These are phyloP conservation scores for Penicillium glabrum DNA, from an alignment of 2,329 filamentous ascomycete species.

Conservation along the genomic window DNA sequence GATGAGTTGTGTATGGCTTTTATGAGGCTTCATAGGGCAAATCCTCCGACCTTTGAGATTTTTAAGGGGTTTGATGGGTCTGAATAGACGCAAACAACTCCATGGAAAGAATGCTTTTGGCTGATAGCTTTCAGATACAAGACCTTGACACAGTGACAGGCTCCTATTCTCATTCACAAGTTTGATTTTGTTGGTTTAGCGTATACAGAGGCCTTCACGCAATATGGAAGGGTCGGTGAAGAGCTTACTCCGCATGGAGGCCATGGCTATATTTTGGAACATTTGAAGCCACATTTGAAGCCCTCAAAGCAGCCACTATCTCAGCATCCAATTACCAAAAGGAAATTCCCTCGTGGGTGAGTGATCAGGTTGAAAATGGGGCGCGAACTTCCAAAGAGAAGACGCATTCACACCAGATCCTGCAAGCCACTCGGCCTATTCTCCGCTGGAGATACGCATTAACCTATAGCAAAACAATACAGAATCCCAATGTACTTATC, in stretches of 20 bases:
- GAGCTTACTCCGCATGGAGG: background rate
- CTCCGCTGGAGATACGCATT: background rate
- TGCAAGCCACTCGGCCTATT: background rate
- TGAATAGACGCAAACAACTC: background rate
- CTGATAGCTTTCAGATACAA: background rate
- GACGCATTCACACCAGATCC: background rate
- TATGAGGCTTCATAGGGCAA: background rate
- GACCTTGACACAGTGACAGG: too few species aligned
- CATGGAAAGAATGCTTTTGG: background rate
- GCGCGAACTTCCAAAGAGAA: background rate
- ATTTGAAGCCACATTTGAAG: background rate
- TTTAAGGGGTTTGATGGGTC: background rate
- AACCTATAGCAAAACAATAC: background rate
- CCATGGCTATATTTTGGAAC: background rate
- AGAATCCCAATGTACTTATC: background rate
- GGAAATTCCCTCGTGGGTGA: background rate
- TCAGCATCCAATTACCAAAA: background rate
- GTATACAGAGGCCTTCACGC: background rate
- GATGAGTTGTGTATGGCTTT: background rate
- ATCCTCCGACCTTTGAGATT: background rate
- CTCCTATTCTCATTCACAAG: too few species aligned
- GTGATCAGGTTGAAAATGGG: background rate
- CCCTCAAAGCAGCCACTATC: background rate
- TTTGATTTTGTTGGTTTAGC: too few species aligned
- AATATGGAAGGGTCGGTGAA: background rate